Evolutionary conservation across 2,329 filamentous ascomycete genomes (phyloP).

Genomic region (Ceratocystis colombiana): DNA sequence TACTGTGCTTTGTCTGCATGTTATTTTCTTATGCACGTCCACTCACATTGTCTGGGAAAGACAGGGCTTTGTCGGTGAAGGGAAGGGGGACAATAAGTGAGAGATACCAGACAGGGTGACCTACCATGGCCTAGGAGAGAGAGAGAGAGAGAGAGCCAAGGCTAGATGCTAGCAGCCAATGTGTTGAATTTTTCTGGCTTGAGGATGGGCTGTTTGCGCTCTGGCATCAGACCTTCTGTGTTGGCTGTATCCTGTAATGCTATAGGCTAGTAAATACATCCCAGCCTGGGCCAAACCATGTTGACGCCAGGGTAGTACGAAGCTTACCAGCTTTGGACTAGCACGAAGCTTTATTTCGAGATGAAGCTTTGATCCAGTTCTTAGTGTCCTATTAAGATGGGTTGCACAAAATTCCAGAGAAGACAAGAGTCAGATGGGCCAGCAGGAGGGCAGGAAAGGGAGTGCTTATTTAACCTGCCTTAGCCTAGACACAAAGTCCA

Average conservation of each 20-base stretch:
- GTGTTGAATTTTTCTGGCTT: no score
- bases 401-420: conserved; percentile 5
- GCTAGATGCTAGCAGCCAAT: no score
- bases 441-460: background rate
- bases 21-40: background rate
- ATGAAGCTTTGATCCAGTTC: background rate
- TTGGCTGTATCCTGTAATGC: background rate
- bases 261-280: background rate
- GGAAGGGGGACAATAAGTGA: background rate
- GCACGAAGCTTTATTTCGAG: conserved; percentile 9
- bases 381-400: background rate
- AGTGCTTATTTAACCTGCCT: background rate
- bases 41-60: background rate
- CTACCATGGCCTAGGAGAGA: background rate
- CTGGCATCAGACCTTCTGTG: background rate
- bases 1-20: background rate
- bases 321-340: conserved; percentile 13
- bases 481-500: background rate
- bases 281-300: background rate
- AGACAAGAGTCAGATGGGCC: background rate
- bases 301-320: conserved; percentile 7
- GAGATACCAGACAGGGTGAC: background rate
- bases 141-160: background rate
- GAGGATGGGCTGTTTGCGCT: no score
- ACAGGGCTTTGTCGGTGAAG: conserved; percentile 4